Percentiles rank a stretch among this genome's conserved stretches.
Conservation (phyloP, 176 grass and related monocot genomes). For the Chrysopogon serrulatus region DNA sequence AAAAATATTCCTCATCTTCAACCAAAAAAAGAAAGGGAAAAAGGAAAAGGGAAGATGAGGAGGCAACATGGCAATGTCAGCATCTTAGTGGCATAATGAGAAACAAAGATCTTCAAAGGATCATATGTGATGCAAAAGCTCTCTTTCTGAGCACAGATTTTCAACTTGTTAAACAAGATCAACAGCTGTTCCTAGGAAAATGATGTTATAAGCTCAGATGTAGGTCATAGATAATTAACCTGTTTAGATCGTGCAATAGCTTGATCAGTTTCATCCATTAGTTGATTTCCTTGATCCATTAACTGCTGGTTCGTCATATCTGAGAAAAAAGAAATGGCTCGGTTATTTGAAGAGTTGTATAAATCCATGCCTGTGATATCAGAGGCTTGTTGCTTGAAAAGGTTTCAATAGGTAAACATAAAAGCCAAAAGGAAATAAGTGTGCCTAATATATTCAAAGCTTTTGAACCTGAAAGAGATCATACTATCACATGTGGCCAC, state of each 20-base stretch:
- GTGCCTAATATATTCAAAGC: neutral
- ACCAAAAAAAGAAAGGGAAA: neutral
- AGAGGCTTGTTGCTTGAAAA: slow-evolving; percentile 3
- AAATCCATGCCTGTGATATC: neutral
- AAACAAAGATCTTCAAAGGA: neutral
- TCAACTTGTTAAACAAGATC: neutral
- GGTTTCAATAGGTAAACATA: neutral
- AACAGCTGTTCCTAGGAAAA: slow-evolving; percentile 13
- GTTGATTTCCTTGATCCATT: slow-evolving; percentile 61
- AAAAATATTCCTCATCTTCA: neutral
- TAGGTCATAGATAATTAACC: neutral
- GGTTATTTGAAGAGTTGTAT: neutral
- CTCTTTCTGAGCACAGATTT: neutral
- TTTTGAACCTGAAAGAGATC: neutral
- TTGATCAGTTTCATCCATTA: slow-evolving; percentile 95
- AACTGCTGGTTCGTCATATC: slow-evolving; percentile 98
- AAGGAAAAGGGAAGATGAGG: neutral
- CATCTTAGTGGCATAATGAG: neutral
- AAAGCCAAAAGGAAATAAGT: neutral
- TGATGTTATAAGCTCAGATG: neutral
- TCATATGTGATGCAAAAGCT: neutral
- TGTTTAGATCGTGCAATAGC: slow-evolving; percentile 81
- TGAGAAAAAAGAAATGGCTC: slow-evolving; percentile 6
- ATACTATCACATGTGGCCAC: slow-evolving; percentile 15
- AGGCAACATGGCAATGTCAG: neutral